Evolutionary conservation across 768 basidiomycete genomes (phyloP), one percentile per base, ranked within the genome.

Genomic region (Lactifluus piperatus): DNA sequence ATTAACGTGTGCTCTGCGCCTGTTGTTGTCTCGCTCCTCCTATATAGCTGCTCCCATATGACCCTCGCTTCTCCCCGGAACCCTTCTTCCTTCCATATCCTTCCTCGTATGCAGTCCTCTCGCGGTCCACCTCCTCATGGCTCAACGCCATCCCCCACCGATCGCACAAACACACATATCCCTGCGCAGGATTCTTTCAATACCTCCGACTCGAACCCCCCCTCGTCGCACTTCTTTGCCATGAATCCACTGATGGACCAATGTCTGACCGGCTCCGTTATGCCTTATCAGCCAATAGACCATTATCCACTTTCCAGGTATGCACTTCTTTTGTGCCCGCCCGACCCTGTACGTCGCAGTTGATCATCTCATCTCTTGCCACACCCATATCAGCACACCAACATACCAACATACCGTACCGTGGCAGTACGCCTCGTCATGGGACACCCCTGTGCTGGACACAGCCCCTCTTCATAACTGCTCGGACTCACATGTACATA

Each of bases 111-210:
- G 58, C 58, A 59, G n/a, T 27, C 52, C 24, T 59, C 58, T 43
- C 58, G 37, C 32, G 58, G 58, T 34, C 51, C 13, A 53, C 57
- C 52, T 44, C 58, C 53, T n/a, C 58, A 54, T 39, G 58, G 58
- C 41, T 18, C 58, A 36, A 26, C 52, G 8, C 30, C 52, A 18
- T 54, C 52, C 37, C 47, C 58, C 47, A 43, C 58, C 14, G 58
- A 59, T 9, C 58, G n/a, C 47, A 32, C 58, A 26, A 36, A 41
- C 37, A 22, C 51, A 29, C 51, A 58, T 18, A 3, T 36, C 20
- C 1, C 58, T 8, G 16, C 48, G 2, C 30, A 46, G 5, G 20
- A 14, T 44, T 48, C 58, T 26, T 58, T 54, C 24, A 51, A 54
- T 30, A 18, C 58, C 13, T 16, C 57, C 10, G 57, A 58, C 39